Evolutionary conservation across 2,329 filamentous ascomycete genomes (phyloP), one percentile per base, ranked within the genome.

Genomic region (Aureobasidium sp.): DNA sequence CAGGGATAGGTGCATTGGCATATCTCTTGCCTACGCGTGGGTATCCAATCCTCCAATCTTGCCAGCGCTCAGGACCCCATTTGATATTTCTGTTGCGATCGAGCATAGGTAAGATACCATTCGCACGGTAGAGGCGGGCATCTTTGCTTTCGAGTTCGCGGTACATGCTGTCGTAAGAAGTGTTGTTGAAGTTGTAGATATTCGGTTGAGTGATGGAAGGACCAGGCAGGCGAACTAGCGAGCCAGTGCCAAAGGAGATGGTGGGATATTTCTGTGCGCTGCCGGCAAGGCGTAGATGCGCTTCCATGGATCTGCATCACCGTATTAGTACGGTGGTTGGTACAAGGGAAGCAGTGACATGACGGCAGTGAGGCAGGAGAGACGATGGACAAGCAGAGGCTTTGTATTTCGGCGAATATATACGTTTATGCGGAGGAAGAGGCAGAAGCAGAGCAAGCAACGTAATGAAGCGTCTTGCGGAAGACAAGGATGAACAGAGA

Each of bases 111-210:
- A 99, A 80, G 53, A 99, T 86, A 48, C 94, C 94, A 71, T 99
- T 99, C 64, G 89, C 88, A 46, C 86, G 87, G 77, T 99, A 99
- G 1, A 99, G 80, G 0, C 91, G 84, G 26, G 87, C 83, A 71
- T 99, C 95, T 70, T 97, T 97, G 39, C 84, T 75, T 66, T 89
- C 84, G 10, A 99, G 85, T 74, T 99, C 93, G 68, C 91, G 88
- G 77, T 94, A 96, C 83, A 99, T 99, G 71, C 87, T 87, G 70
- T 91, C 87, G 77, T 99, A 99, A 15, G 92, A 96, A 1, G 92
- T 96, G 73, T 88, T 90, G 79, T 99, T 97, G 85, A 99, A 99
- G 69, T 90, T 87, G 80, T 97, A 99, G 69, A 97, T 92, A 73
- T 99, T 99, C 55, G 94, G 94, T 73, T 97, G 90, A 7, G 86